Evolutionary conservation across 805 yeast genomes (phyloP), one percentile per base, ranked within the genome.

Genomic region (Saccharomyces kudriavzevii): DNA sequence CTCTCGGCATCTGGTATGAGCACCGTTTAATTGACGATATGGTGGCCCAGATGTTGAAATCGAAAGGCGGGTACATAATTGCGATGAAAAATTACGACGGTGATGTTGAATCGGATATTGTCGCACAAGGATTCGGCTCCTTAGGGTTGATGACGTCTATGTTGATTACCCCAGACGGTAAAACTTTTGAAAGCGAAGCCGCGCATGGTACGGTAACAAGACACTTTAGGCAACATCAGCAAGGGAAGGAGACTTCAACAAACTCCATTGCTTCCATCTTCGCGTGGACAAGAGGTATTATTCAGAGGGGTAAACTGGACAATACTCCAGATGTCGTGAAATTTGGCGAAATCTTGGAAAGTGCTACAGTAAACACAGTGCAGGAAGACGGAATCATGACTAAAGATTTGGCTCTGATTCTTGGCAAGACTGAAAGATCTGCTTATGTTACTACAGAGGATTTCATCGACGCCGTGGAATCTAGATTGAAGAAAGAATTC

Each of bases 161-260:
- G n/a, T 80, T 92, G 62, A 82, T 90, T 67, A 84, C 97, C n/a
- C 95, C 97, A 50, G 97, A 92, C 72, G 97, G 97, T 26, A 88
- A 87, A 76, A 85, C 96, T 13, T 91, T 89, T 70, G 97, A 92
- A 77, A 77, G 90, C 52, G 98, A 92, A 77, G 98, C 98, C 55
- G 98, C 98, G n/a, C 98, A 92, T 71, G 98, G 98, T 54, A 92
- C 98, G 13, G 98, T 92, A 63, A 92, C 97, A 48, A 87, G 98
- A 76, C 98, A 92, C 72, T 92, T 80, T 77, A 87, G 97, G 77
- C 94, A 85, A 74, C 89, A 89, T 74, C 97, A 92, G 76, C 88
- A 87, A 74, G 98, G 98, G 60, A 88, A 90, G 71, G 97, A 91
- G 75, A 92, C 98, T 20, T 89, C 97, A 5, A 92, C 98, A 54